Conservation (phyloP, 192 early-diverging fungal species). For the Coemansia sp. region DNA sequence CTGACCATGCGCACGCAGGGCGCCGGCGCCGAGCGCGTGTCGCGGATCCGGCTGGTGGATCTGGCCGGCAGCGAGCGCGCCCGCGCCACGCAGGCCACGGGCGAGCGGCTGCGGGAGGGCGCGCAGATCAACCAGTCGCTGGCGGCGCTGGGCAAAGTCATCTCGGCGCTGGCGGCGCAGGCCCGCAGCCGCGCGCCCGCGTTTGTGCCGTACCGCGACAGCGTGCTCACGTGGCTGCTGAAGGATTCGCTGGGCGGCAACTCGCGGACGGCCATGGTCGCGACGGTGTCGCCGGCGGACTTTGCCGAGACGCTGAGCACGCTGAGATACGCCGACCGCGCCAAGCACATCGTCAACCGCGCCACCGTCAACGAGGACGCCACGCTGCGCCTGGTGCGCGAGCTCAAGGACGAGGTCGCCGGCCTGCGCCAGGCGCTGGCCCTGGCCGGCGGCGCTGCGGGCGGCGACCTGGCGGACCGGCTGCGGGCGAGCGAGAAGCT, state of each 20-base stretch:
- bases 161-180: conserved; percentile 80
- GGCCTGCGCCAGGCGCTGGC: conserved; percentile 61
- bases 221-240: conserved; percentile 80
- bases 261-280: conserved; percentile 80
- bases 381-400: conserved; percentile 70
- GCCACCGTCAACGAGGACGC: conserved; percentile 91
- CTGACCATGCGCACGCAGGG: conserved; percentile 63
- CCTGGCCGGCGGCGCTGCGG: conserved; percentile 32
- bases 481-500: conserved; percentile 84
- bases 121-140: conserved; percentile 94
- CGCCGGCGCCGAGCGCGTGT: conserved; percentile 68
- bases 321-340: conserved; percentile 86
- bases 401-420: conserved; percentile 78
- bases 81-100: conserved; percentile 80
- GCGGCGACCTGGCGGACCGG: conserved; percentile 66
- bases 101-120: conserved; percentile 83
- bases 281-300: conserved; percentile 73
- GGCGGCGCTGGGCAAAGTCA: conserved; percentile 91
- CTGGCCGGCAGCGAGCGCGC: conserved; percentile 93
- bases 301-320: conserved; percentile 81
- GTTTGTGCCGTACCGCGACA: conserved; percentile 91
- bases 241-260: conserved; percentile 85
- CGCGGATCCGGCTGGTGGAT: conserved; percentile 85
- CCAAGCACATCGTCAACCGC: conserved; percentile 87
- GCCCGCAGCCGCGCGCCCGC: conserved; percentile 47